Evolutionary conservation across 2,329 filamentous ascomycete species (phyloP), one percentile per base, ranked within the genome.

Genomic region (Cucurbitaria berberidis): DNA sequence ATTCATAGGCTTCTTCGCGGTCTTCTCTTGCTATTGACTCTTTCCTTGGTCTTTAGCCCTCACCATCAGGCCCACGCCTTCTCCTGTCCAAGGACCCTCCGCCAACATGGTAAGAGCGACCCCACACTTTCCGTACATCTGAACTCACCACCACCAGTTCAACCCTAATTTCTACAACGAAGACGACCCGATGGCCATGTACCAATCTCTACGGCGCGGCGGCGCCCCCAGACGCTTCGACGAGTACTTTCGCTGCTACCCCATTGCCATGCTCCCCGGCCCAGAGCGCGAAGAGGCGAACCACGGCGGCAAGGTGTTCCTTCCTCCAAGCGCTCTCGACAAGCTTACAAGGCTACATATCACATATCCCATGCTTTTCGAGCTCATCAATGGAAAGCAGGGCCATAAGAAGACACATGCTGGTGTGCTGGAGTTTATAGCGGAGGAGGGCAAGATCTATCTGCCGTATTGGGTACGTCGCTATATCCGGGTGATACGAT

Each of bases 171-270:
- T 78, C 70, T 83, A 80, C 75, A 77, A 78, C 59, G 75, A 81
- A 51, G 80, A 84, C 64, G 83, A 81, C 50, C 77, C 77, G 40
- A 80, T 82, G 74, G 74, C 80, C 52, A 80, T 84, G 69, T 81
- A 84, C 56, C 78, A 80, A 53, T 81, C 85, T 75, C 72, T 84
- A 54, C 79, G 79, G 30, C 80, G 78, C 58, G 78, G 76, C 45
- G 75, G 78, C 26, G 73, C 74, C 68, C 81, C 77, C 64, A 89
- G 91, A 67, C 90, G 93, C 55, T 99, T 99, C 80, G 93, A 99
- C 76, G 95, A 99, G 77, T 98, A 96, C 80, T 98, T 97, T 78
- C 89, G 95, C 69, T 97, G 93, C 81, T 99, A 98, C 72, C 95
- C 95, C 38, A 85, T 97, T 68, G 87, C 89, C 67, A 98, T 99